phyloP scores from a whole-genome alignment of 2,329 filamentous ascomycete genomes.

The Pseudogymnoascus sp. region DNA sequence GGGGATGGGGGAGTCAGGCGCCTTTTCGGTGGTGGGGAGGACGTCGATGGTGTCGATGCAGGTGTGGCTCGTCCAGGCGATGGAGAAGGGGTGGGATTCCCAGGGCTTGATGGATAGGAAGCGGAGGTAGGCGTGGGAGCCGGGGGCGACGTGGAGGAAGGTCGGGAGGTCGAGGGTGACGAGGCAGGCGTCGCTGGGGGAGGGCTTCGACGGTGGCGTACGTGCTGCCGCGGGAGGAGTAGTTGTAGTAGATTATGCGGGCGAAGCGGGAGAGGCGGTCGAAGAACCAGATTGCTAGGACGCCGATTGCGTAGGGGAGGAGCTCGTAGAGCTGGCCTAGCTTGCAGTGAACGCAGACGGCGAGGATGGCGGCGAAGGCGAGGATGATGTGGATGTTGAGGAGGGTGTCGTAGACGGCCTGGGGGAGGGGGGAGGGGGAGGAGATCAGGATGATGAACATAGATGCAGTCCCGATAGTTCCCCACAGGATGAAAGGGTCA shows the following conservation, averaged over 20 bases:
- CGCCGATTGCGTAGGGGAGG: constrained; percentile 60
- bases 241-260: constrained; percentile 61
- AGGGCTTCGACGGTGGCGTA: constrained; percentile 61
- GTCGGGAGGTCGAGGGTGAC: constrained; percentile 65
- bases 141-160: constrained; percentile 59
- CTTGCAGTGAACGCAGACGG: constrained; percentile 72
- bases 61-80: constrained; percentile 63
- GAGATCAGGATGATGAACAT: constrained; percentile 62
- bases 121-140: constrained; percentile 69
- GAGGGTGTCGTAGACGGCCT: constrained; percentile 97
- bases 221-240: constrained; percentile 45
- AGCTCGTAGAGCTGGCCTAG: constrained; percentile 58
- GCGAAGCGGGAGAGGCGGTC: constrained; percentile 62
- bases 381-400: constrained; percentile 77
- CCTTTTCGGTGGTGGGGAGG: constrained; percentile 37
- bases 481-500: constrained; percentile 59
- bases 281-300: constrained; percentile 68
- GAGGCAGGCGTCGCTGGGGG: constrained; percentile 62
- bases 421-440: constrained; percentile 72
- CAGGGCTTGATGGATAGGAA: constrained; percentile 59
- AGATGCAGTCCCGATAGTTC: constrained; percentile 53
- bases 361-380: constrained; percentile 59
- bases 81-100: constrained; percentile 73
- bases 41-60: constrained; percentile 31
- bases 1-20: constrained; percentile 14